Conservation (phyloP, 108 stramenopile species). For the Fistulifera pelliculosa region DNA sequence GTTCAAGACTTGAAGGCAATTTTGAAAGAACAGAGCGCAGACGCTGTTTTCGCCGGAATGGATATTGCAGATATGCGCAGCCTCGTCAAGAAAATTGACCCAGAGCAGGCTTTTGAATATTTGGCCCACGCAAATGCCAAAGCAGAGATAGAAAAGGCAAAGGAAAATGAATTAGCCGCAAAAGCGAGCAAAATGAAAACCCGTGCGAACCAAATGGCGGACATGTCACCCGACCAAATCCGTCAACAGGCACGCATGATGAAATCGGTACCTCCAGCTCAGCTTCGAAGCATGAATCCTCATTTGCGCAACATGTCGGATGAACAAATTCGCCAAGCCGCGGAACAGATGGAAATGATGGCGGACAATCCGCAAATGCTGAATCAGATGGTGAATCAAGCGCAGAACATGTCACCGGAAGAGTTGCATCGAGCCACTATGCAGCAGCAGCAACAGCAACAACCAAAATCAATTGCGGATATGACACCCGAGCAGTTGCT, state of each 20-base stretch:
- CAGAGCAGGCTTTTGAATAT: background rate
- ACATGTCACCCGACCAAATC: constrained; percentile 62
- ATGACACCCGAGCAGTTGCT: constrained; percentile 58
- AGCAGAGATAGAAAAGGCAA: constrained; percentile 18
- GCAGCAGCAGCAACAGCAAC: constrained; percentile 20
- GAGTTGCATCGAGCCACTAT: too few species aligned
- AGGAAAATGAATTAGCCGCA: constrained; percentile 16
- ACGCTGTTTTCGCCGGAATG: constrained; percentile 31
- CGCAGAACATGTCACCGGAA: constrained; percentile 49
- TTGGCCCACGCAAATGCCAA: constrained; percentile 29
- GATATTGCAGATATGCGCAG: constrained; percentile 41
- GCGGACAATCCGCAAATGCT: constrained; percentile 56
- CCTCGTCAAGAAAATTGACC: constrained; percentile 9
- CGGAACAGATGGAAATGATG: constrained; percentile 61
- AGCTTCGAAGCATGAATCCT: constrained; percentile 54
- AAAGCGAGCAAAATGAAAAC: constrained; percentile 10
- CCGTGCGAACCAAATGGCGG: constrained; percentile 38
- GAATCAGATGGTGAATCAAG: constrained; percentile 43
- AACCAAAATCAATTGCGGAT: constrained; percentile 31
- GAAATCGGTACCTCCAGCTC: constrained; percentile 47
- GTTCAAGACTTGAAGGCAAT: constrained; percentile 50
- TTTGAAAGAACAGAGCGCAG: constrained; percentile 18
- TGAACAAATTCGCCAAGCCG: constrained; percentile 45
- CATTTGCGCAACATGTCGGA: constrained; percentile 62
- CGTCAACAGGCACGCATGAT: constrained; percentile 63